A percentile compares a stretch with the other conserved stretches of the same genome.
Conservation (phyloP, 1,284 basidiomycete genomes). For the Sporisorium sorghi region DNA sequence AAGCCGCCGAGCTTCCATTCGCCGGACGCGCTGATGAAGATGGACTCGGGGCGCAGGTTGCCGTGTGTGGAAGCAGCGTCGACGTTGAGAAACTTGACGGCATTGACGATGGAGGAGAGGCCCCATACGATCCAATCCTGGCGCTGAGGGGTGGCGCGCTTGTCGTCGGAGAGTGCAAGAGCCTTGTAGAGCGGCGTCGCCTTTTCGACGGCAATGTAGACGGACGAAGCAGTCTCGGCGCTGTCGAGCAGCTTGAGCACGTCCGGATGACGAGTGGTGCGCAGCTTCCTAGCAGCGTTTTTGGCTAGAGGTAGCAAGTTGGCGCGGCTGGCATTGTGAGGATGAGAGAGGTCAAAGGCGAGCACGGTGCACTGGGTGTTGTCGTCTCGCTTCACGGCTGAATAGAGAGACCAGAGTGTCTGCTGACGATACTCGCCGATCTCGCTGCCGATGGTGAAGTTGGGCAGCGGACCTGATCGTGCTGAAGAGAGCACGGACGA, state of each 20-base stretch:
- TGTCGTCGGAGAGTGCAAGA: constrained; percentile 69
- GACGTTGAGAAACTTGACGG: constrained; percentile 90
- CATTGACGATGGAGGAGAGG: constrained; percentile 86
- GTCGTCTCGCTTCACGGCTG: constrained; percentile 87
- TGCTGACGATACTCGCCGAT: constrained; percentile 77
- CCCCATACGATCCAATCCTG: constrained; percentile 95
- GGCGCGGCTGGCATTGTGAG: constrained; percentile 47
- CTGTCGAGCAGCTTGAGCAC: constrained; percentile 89
- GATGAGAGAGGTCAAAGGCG: constrained; percentile 58
- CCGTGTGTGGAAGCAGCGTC: constrained; percentile 78
- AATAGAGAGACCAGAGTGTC: constrained; percentile 86
- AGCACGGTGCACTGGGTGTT: constrained; percentile 71
- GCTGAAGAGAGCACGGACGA: constrained; percentile 83
- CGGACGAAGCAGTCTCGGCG: constrained; percentile 84
- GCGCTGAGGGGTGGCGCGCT: constrained; percentile 72
- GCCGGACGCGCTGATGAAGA: constrained; percentile 84
- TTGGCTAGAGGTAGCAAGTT: constrained; percentile 78
- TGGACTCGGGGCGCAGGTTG: constrained; percentile 79
- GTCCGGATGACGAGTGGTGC: constrained; percentile 92
- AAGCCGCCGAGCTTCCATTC: constrained; percentile 98
- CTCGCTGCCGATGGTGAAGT: constrained; percentile 85
- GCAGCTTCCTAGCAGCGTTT: constrained; percentile 89
- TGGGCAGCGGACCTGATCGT: constrained; percentile 85
- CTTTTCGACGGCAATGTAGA: constrained; percentile 95
- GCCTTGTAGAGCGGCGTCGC: constrained; percentile 81